Evolutionary conservation across 2,329 filamentous ascomycete species (phyloP), one percentile per base, ranked within the genome.

Genomic region (Colletotrichum echinochloae): DNA sequence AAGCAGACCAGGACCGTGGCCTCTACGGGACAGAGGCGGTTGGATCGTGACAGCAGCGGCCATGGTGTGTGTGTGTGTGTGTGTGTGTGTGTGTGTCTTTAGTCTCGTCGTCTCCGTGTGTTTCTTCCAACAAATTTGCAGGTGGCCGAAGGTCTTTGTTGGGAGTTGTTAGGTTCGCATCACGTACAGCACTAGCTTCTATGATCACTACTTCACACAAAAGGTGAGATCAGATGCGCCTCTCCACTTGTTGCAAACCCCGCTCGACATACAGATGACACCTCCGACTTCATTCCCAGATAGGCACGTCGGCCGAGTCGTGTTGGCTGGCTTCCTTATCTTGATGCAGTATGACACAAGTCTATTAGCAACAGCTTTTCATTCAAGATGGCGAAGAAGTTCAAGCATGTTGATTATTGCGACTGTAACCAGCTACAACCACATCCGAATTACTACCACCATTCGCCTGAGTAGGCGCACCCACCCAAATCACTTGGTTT

Each of bases 1-100:
- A 7, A 81, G 54, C 18, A 82, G 74, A 28, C 78, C 79, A 0
- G 80, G 80, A 2, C 80, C 80, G 18, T 69, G 63, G 41, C 79
- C 80, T 20, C 76, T 74, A 33, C 79, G 74, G 54, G 77, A 76
- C 30, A 79, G 73, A 28, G 78, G 78, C 48, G 71, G 75, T 39
- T 77, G 77, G 20, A 73, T 60, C 6, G 71, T 60, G 26, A 68
- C 52, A 23, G 48, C 51, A 44, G 64, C 51, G 35, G 56, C 35
- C 67, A 70, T 70, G 35, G 18, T 51, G 20, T 18, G 44, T 23
- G 18, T 41, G 8, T 44, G 8, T 11, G 20, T 44, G 41, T n/a
- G 41, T 44, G 8, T 44, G 1, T 44, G 7, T 44, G 20, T n/a
- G n/a, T n/a, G n/a, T n/a, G n/a, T n/a, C 30, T 26, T 55, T 20